Base-by-base conservation (phyloP, 2,329 filamentous ascomycete genomes). In the Claviceps maximensis region DNA sequence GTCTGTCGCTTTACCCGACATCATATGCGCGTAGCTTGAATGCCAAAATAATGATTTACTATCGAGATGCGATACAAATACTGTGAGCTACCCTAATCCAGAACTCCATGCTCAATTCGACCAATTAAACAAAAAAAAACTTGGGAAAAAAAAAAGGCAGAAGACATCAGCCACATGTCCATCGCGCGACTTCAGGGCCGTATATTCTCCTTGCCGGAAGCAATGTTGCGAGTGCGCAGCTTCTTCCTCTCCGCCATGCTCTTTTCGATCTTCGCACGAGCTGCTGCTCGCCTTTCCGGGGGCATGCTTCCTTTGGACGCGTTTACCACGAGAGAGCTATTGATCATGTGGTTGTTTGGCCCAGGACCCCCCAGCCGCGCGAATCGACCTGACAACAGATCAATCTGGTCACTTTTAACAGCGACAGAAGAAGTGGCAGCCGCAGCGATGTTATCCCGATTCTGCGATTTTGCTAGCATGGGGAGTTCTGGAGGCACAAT, bases 181-280 rank as follows among this genome's bases (percentile, higher is more conserved):
- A 8, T 12, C n/a, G 4, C 9, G 33, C 33, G 3, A 5, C 12
- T 13, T 42, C 57, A 70, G 23, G 70, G 69, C 54, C 65, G 66
- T 56, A 76, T 56, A 60, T 80, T 80, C 66, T 80, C 78, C 69
- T 79, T 78, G 56, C 75, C 71, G 33, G 61, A 57, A 12, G 61
- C 64, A 51, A 59, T 62, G 9, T 23, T 36, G 36, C 62, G 62
- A 48, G 62, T 63, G 49, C 65, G 63, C 29, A 63, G 60, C 54
- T 65, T 66, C 61, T 67, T 69, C 61, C 76, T 75, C 62, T 79
- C 73, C n/a, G 72, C 71, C 61, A 72, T 74, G 60, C 76, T 72
- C 62, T 73, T 70, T 62, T 79, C 74, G 15, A 82, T 71, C 8
- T 77, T 67, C 44, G 77, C 78, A 50, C 78, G 68, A 12, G 77